phyloP scores from a whole-genome alignment of 176 grass and related monocot genomes.

The Rhynchospora tenuis region DNA sequence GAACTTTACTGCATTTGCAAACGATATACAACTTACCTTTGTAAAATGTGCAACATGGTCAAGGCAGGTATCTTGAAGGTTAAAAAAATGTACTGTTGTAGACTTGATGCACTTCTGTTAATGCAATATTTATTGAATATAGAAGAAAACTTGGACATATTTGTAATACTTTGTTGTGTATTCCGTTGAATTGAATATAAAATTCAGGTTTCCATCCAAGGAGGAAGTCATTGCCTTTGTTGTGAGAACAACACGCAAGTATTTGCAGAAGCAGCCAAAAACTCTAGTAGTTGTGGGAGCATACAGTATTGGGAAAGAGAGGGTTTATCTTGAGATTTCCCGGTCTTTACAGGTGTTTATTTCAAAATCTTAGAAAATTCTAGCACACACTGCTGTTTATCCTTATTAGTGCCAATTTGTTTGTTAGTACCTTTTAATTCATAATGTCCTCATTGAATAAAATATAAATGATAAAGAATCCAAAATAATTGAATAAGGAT shows the following conservation, averaged over 20 bases:
- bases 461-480: background rate
- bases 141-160: background rate
- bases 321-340: conserved; percentile 67
- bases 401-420: background rate
- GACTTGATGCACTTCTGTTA: background rate
- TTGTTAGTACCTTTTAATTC: background rate
- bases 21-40: background rate
- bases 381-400: background rate
- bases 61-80: background rate
- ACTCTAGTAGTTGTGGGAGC: conserved; percentile 72
- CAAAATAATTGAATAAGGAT: background rate
- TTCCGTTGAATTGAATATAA: background rate
- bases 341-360: conserved; percentile 47
- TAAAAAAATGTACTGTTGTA: background rate
- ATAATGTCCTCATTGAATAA: background rate
- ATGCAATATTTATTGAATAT: background rate
- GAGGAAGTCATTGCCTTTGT: conserved; percentile 68
- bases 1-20: background rate
- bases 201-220: conserved; percentile 53
- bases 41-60: background rate
- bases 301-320: conserved; percentile 79
- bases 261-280: conserved; percentile 56
- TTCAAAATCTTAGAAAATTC: background rate
- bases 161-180: background rate
- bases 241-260: conserved; percentile 48